Percentiles rank a stretch among this genome's conserved stretches.
Conservation (phyloP, 83 land plant genomes). For the Thuja plicata region DNA sequence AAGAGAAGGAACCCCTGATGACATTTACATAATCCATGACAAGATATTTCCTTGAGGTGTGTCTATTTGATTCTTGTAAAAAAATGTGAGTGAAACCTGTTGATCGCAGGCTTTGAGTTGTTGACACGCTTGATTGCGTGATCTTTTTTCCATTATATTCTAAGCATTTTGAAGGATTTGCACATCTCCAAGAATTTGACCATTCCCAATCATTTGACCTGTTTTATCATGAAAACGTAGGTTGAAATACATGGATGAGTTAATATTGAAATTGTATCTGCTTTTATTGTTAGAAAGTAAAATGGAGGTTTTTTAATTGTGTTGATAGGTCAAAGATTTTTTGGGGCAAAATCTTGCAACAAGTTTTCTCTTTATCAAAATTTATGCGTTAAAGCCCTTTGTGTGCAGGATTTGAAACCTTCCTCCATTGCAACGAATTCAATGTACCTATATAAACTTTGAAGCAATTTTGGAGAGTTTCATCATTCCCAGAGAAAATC, state of each 20-base stretch:
- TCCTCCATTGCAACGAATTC: background rate
- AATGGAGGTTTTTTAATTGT: background rate
- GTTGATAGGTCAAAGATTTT: background rate
- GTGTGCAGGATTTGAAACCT: background rate
- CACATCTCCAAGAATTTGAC: background rate
- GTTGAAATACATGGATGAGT: background rate
- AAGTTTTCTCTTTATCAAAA: background rate
- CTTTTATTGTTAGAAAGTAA: background rate
- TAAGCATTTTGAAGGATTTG: background rate
- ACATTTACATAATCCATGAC: too few relatives aligned
- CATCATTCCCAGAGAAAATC: background rate
- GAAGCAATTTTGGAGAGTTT: background rate
- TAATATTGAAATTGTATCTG: background rate
- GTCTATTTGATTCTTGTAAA: too few relatives aligned
- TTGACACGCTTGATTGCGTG: background rate
- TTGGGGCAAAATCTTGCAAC: background rate
- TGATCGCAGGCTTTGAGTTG: background rate
- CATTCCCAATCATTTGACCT: background rate
- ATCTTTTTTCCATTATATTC: background rate
- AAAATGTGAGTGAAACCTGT: background rate
- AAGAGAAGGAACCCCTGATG: too few relatives aligned
- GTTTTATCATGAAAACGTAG: background rate
- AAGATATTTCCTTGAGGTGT: too few relatives aligned
- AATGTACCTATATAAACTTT: background rate
- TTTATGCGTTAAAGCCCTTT: background rate